These are phyloP conservation scores for Penstemon eatonii DNA, from an alignment of 257 asterid genomes.

Conservation along the genomic window DNA sequence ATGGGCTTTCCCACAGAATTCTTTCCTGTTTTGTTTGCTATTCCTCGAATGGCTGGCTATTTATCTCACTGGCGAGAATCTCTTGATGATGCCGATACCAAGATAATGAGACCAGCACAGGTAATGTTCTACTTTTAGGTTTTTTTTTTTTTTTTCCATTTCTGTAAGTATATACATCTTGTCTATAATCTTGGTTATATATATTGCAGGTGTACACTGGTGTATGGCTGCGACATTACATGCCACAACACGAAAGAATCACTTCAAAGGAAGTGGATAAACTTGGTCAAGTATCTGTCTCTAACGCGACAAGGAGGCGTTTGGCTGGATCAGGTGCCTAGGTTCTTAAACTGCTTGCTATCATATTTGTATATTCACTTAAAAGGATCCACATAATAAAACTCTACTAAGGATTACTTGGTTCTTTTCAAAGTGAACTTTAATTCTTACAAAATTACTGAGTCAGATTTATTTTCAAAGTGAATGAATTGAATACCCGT, in stretches of 20 bases:
- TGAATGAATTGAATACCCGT: too few species aligned
- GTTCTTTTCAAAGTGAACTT: conserved; percentile 38
- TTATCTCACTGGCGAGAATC: conserved; percentile 98
- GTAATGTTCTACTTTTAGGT: conserved; percentile 34
- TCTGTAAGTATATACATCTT: conserved; percentile 15
- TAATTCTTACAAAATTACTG: too few species aligned
- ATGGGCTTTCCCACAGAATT: conserved; percentile 97
- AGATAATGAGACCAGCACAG: conserved; percentile 99
- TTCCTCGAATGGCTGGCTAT: conserved; percentile 99
- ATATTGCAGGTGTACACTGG: conserved; percentile 83
- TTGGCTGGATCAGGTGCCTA: conserved; percentile 84
- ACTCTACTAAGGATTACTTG: neutral
- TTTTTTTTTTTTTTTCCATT: neutral
- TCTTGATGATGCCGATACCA: conserved; percentile 88
- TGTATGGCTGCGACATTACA: conserved; percentile 78
- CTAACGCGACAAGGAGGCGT: conserved; percentile 90
- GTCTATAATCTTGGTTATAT: neutral
- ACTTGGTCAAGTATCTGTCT: conserved; percentile 77
- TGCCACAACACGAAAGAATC: conserved; percentile 68
- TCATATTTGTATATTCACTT: neutral
- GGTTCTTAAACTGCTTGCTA: neutral
- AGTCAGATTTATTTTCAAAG: too few species aligned
- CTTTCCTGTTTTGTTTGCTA: conserved; percentile 91
- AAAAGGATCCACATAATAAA: conserved; percentile 12
- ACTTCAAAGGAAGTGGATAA: conserved; percentile 48